phyloP scores from a whole-genome alignment of 2,329 filamentous ascomycete genomes.

The Blumeria hordei region DNA sequence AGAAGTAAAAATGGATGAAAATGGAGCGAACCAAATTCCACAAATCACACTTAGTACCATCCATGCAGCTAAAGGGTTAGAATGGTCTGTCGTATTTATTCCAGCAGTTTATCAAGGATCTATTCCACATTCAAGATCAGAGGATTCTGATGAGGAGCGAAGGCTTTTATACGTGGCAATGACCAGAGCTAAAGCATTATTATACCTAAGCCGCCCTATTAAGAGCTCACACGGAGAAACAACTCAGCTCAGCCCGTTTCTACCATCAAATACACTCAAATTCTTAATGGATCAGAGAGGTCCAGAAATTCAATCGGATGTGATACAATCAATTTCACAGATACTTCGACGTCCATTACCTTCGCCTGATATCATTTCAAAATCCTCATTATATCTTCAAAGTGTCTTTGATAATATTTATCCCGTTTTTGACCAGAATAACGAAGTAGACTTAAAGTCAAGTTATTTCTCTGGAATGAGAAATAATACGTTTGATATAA shows the following conservation, averaged over 20 bases:
- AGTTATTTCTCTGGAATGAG: conserved; percentile 16
- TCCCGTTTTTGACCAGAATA: conserved; percentile 35
- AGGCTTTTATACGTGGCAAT: conserved; percentile 85
- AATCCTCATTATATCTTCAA: conserved; percentile 25
- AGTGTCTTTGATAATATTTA: conserved; percentile 42
- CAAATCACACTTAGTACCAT: conserved; percentile 86
- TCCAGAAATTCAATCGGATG: conserved; percentile 38
- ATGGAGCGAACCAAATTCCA: conserved; percentile 28
- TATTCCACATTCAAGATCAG: conserved; percentile 68
- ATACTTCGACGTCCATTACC: conserved; percentile 40
- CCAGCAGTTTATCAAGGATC: conserved; percentile 75
- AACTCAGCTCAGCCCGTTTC: conserved; percentile 46
- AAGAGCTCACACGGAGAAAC: conserved; percentile 38
- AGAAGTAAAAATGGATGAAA: conserved; percentile 42
- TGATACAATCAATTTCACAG: conserved; percentile 40
- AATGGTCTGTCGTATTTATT: conserved; percentile 91
- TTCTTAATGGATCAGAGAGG: conserved; percentile 34
- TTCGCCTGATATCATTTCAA: conserved; percentile 24
- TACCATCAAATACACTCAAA: conserved; percentile 29
- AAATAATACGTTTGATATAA: conserved; percentile 8
- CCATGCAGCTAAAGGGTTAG: conserved; percentile 81
- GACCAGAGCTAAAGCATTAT: conserved; percentile 67
- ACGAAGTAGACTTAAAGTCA: conserved; percentile 14
- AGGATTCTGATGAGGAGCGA: conserved; percentile 71
- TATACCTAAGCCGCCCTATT: conserved; percentile 65